Evolutionary conservation across 345 rosid species (phyloP).

Genomic region (Lumnitzera littorea): DNA sequence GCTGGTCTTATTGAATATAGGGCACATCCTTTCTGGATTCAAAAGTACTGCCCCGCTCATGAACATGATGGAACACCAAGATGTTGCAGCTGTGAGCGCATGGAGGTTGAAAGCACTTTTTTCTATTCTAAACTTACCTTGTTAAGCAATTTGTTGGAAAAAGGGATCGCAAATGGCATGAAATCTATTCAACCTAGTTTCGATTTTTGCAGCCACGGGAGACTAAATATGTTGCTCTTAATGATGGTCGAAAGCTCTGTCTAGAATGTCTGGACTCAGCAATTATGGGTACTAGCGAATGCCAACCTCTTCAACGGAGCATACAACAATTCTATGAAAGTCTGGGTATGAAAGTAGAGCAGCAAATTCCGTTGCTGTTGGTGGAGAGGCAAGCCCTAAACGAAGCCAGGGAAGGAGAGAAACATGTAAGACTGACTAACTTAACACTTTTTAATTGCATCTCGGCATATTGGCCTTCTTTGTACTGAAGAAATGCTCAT

Average conservation of each 20-base stretch:
- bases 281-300: conserved; percentile 81
- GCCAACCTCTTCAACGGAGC: conserved; percentile 78
- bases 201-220: conserved; percentile 53
- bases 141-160: no score
- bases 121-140: no score
- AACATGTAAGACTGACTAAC: conserved; percentile 44
- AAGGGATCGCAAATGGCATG: no score
- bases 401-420: conserved; percentile 95
- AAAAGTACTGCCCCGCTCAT: conserved; percentile 94
- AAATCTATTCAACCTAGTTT: no score
- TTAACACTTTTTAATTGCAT: background rate
- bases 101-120: conserved; percentile 57
- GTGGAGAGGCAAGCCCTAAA: conserved; percentile 95
- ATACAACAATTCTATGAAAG: conserved; percentile 80
- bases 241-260: conserved; percentile 94
- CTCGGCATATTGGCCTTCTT: background rate
- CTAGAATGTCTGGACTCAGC: conserved; percentile 93
- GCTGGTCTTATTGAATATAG: conserved; percentile 95
- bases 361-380: conserved; percentile 79
- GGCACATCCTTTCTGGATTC: conserved; percentile 97
- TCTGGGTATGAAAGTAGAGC: conserved; percentile 82
- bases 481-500: background rate
- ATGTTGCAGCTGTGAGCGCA: conserved; percentile 98
- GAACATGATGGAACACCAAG: conserved; percentile 87
- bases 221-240: conserved; percentile 55